Base-by-base conservation (phyloP, 768 basidiomycete genomes). In the Leccinum aurantiacum region DNA sequence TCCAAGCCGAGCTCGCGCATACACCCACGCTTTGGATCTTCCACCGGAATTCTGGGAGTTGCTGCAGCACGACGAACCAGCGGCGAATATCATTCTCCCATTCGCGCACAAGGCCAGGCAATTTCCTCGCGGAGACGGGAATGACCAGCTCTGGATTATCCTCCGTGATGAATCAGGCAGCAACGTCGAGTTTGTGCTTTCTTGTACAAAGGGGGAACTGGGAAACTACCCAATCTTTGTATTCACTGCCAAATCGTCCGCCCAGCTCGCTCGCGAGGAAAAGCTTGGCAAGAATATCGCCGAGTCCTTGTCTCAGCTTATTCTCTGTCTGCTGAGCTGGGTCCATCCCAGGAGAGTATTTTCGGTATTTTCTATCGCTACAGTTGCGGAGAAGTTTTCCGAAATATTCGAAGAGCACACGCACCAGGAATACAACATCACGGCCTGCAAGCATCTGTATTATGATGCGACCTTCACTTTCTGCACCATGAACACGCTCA, bases 181-280 rank as follows among this genome's bases (percentile, higher is more conserved):
- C 6, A 33, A 57, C 11, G 56, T 68, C 47, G 60, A 47, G 52
- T 81, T 87, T 60, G 72, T 91, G 9, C 74, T 90, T 4, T 81
- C 87, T 11, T 84, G 83, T 63, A 89, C 86, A 0, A 70, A 79
- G 29, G 83, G 83, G 0, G 68, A 72, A 19, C 74, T 87, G 53
- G 88, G 82, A 1, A 67, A 75, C 51, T 88, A 91, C 63, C 91
- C 90, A 3, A 65, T 88, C 8, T 91, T 91, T 74, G 76, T 91
- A 29, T 82, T 79, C 67, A 81, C 77, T 25, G 75, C 77, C 35
- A 77, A 78, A 60, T 79, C 75, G 0, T 76, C 67, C 66, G 70
- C 74, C 15, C 60, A 62, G 6, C 77, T 89, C 31, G 63, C 54
- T 5, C 54, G 46, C 47, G 62, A 64, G 8, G 66, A 61, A 38